Conservation (phyloP, 176 grass and related monocot species). For the Bolboschoenus planiculmis region DNA sequence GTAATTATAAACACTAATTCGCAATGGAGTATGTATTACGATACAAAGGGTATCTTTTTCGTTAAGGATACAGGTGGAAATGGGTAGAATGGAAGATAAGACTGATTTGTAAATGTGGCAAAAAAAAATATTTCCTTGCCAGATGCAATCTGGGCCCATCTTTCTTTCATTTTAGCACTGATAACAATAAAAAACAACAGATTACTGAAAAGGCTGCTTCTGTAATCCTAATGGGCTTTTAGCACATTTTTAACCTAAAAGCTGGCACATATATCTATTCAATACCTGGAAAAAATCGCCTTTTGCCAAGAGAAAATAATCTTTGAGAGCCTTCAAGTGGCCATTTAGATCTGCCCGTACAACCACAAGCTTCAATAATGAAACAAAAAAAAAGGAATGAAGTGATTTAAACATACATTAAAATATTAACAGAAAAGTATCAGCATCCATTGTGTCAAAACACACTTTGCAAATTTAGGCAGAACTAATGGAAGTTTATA, state of each 20-base stretch:
- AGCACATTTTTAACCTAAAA: neutral
- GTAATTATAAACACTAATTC: neutral
- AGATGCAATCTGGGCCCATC: neutral
- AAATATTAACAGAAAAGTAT: slow-evolving; percentile 1
- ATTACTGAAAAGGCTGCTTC: neutral
- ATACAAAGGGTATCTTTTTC: neutral
- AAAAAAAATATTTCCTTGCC: neutral
- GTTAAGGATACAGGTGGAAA: neutral
- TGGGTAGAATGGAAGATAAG: neutral
- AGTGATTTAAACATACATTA: slow-evolving; percentile 20
- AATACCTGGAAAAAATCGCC: slow-evolving; percentile 98
- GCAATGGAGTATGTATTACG: neutral
- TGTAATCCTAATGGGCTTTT: neutral
- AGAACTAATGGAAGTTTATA: neutral
- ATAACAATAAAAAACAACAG: neutral
- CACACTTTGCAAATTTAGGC: neutral
- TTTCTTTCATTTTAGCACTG: neutral
- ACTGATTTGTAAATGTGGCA: neutral
- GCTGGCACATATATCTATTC: neutral
- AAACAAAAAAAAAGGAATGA: slow-evolving; percentile 29
- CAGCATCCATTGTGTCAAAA: neutral
- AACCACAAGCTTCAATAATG: slow-evolving; percentile 78
- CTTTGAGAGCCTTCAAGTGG: slow-evolving; percentile 92
- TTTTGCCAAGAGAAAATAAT: slow-evolving; percentile 99
- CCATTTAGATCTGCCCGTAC: slow-evolving; percentile 93